A percentile compares a stretch with the other conserved stretches of the same genome.
phyloP scores from a whole-genome alignment of 2,329 filamentous ascomycete species.

The Epichloe uncinata region DNA sequence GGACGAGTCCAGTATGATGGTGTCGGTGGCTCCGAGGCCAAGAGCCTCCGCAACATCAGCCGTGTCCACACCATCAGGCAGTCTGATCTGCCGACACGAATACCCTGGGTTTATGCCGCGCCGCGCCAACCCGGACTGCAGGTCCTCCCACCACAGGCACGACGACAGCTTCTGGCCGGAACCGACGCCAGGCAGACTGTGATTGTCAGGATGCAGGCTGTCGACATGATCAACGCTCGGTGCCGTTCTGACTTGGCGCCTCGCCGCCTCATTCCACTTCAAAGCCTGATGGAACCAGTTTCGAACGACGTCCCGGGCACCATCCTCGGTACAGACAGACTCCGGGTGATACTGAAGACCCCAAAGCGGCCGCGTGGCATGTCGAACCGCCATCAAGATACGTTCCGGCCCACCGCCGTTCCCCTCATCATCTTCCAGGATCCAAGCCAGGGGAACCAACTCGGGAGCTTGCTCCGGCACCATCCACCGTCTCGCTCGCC shows the following conservation, averaged over 20 bases:
- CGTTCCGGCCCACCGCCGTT: conserved; percentile 25
- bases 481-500: conserved; percentile 28
- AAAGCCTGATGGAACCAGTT: conserved; percentile 64
- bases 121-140: conserved; percentile 16
- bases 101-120: conserved; percentile 21
- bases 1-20: conserved; percentile 47
- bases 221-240: conserved; percentile 6
- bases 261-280: conserved; percentile 39
- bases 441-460: conserved; percentile 50
- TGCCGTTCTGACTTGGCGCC: conserved; percentile 5
- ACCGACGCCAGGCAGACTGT: conserved; percentile 3
- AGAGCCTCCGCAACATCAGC: conserved; percentile 42
- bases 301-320: conserved; percentile 48
- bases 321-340: conserved; percentile 65
- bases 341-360: conserved; percentile 87
- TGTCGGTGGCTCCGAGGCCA: conserved; percentile 25
- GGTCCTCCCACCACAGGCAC: conserved; percentile 13
- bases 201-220: conserved; percentile 11
- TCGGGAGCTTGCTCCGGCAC: conserved; percentile 22
- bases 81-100: conserved; percentile 25
- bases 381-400: conserved; percentile 65
- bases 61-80: conserved; percentile 33
- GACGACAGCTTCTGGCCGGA: conserved; percentile 11
- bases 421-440: conserved; percentile 21
- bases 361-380: conserved; percentile 63